Conservation (phyloP, 2,329 filamentous ascomycete species). For the Aspergillus neoniger region DNA sequence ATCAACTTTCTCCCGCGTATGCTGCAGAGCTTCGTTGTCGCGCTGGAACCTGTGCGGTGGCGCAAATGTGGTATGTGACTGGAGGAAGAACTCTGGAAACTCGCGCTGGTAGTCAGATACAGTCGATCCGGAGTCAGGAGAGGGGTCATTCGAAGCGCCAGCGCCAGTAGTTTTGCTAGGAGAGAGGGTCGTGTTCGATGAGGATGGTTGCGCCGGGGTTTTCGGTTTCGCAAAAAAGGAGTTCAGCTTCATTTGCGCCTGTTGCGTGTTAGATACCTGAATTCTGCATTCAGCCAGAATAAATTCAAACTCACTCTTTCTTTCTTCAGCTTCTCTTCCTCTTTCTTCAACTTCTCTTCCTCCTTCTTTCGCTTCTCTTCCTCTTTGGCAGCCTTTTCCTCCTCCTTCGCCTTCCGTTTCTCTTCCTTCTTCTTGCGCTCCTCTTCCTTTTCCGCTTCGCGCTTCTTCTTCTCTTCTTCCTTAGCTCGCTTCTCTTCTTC, state of each 20-base stretch:
- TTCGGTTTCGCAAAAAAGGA: constrained; percentile 52
- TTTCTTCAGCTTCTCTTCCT: constrained; percentile 47
- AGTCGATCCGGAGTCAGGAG: constrained; percentile 27
- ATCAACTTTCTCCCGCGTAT: constrained; percentile 55
- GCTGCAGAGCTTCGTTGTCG: constrained; percentile 58
- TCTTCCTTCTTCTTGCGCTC: constrained; percentile 47
- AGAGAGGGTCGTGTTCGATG: constrained; percentile 30
- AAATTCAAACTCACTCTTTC: constrained; percentile 40
- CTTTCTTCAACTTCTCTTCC: constrained; percentile 44
- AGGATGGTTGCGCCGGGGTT: constrained; percentile 27
- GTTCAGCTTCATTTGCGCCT: constrained; percentile 55
- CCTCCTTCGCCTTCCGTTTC: constrained; percentile 47
- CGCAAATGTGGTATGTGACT: constrained; percentile 72
- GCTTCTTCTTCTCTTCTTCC: constrained; percentile 51
- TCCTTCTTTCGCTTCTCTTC: constrained; percentile 53
- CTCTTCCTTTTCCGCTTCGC: constrained; percentile 48
- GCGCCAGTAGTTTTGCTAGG: constrained; percentile 24
- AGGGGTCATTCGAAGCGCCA: constrained; percentile 13
- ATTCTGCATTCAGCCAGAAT: constrained; percentile 21
- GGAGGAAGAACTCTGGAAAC: constrained; percentile 81
- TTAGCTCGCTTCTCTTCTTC: constrained; percentile 45
- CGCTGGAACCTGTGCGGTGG: constrained; percentile 55
- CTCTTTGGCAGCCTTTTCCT: constrained; percentile 40
- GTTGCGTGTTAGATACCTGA: constrained; percentile 22
- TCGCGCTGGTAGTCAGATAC: constrained; percentile 64